Conservation (phyloP, 1,284 basidiomycete species). For the Marasmius sp. region DNA sequence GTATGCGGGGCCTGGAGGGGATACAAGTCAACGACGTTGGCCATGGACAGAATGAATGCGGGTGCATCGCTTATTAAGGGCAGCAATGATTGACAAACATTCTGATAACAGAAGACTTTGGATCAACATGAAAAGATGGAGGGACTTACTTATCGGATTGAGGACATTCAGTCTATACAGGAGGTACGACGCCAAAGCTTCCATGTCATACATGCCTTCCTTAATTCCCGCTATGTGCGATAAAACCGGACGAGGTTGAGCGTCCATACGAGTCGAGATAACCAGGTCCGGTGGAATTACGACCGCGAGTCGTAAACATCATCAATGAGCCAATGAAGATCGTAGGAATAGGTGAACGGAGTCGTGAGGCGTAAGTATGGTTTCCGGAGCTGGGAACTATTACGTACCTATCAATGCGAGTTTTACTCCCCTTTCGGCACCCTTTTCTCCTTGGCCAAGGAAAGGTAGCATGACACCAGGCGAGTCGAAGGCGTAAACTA, state of each 20-base stretch:
- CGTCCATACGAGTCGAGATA: background rate
- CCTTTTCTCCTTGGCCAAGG: conserved; percentile 81
- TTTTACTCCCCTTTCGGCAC: conserved; percentile 90
- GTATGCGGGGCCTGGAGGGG: conserved; percentile 62
- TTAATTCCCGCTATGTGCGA: conserved; percentile 83
- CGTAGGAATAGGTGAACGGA: background rate
- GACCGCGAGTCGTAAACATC: background rate
- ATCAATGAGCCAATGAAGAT: background rate
- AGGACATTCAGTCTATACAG: conserved; percentile 85
- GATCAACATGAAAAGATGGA: conserved; percentile 9
- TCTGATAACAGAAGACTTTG: conserved; percentile 5
- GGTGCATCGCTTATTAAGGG: background rate
- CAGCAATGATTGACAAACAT: background rate
- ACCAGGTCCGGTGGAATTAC: background rate
- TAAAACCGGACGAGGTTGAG: conserved; percentile 13
- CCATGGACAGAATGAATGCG: background rate
- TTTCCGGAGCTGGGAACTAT: conserved; percentile 17
- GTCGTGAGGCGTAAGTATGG: background rate
- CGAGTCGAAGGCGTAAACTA: conserved; percentile 93
- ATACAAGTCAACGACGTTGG: background rate
- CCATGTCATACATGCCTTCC: conserved; percentile 86
- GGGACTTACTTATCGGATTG: conserved; percentile 63
- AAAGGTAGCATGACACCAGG: conserved; percentile 98
- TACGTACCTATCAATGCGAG: conserved; percentile 87
- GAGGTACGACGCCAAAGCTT: conserved; percentile 84